These are phyloP conservation scores for Primulina tabacum DNA, from an alignment of 257 asterid genomes.

Conservation along the genomic window DNA sequence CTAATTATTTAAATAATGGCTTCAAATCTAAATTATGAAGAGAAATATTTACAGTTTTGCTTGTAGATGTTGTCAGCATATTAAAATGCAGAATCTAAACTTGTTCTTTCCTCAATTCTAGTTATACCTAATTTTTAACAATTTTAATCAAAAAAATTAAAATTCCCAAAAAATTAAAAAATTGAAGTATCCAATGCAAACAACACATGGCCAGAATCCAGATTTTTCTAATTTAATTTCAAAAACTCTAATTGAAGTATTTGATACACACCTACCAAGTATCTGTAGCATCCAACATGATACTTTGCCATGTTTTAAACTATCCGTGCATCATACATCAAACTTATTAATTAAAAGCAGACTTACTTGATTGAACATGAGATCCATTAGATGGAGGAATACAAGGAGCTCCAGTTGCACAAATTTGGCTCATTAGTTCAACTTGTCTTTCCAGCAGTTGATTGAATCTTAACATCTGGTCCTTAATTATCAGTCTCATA, in stretches of 20 bases:
- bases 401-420: constrained; percentile 32
- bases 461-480: constrained; percentile 62
- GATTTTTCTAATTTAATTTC: background rate
- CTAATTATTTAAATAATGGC: background rate
- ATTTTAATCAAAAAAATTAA: no score
- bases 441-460: constrained; percentile 61
- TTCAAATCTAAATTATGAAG: background rate
- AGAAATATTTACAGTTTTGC: background rate
- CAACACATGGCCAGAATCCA: background rate
- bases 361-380: constrained; percentile 54
- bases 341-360: constrained; percentile 9
- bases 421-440: constrained; percentile 43
- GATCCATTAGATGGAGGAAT: constrained; percentile 44
- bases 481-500: constrained; percentile 55
- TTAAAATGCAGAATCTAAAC: background rate
- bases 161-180: background rate
- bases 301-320: background rate
- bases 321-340: background rate
- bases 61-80: no score
- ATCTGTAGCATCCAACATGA: background rate
- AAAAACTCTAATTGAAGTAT: background rate
- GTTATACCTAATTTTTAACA: no score
- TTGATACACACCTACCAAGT: background rate
- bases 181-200: background rate
- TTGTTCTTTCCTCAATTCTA: background rate